A percentile compares a stretch with the other conserved stretches of the same genome.
Evolutionary conservation across 768 basidiomycete species (phyloP).

Genomic region (Austroboletus festivus): DNA sequence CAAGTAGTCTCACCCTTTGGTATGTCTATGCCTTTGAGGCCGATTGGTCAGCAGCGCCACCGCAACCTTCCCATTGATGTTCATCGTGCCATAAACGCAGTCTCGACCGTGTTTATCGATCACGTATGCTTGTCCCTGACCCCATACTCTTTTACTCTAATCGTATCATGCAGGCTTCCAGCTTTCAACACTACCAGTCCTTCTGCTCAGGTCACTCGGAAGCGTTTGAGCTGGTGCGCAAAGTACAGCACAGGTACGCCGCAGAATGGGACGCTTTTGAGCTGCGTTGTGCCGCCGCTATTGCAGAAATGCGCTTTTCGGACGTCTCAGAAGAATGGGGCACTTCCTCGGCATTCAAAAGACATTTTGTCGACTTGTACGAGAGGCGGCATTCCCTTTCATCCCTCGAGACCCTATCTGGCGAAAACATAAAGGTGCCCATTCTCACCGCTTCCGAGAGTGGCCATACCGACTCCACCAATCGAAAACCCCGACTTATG

Average conservation of each 20-base stretch:
- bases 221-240: slow-evolving; percentile 72
- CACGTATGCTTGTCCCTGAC: slow-evolving; percentile 39
- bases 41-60: slow-evolving; percentile 7
- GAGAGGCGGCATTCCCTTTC: slow-evolving; percentile 47
- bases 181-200: slow-evolving; percentile 75
- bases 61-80: slow-evolving; percentile 38
- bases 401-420: slow-evolving; percentile 45
- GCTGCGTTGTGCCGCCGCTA: slow-evolving; percentile 62
- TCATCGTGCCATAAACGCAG: slow-evolving; percentile 32
- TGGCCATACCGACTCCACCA: slow-evolving; percentile 24
- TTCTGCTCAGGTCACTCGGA: slow-evolving; percentile 88
- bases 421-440: slow-evolving; percentile 32
- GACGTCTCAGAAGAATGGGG: slow-evolving; percentile 6
- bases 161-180: slow-evolving; percentile 50
- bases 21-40: slow-evolving; percentile 37
- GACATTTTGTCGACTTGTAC: slow-evolving; percentile 29
- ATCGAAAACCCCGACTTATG: slow-evolving; percentile 44
- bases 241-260: slow-evolving; percentile 57
- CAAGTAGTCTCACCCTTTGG: slow-evolving; percentile 50
- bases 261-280: slow-evolving; percentile 85
- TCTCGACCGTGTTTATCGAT: slow-evolving; percentile 56
- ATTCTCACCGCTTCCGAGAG: slow-evolving; percentile 28
- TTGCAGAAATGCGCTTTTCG: slow-evolving; percentile 35
- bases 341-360: slow-evolving; percentile 6
- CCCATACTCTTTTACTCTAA: slow-evolving; percentile 1